These are phyloP conservation scores for Fusarium kyushuense DNA, from an alignment of 2,329 filamentous ascomycete species.

Conservation along the genomic window DNA sequence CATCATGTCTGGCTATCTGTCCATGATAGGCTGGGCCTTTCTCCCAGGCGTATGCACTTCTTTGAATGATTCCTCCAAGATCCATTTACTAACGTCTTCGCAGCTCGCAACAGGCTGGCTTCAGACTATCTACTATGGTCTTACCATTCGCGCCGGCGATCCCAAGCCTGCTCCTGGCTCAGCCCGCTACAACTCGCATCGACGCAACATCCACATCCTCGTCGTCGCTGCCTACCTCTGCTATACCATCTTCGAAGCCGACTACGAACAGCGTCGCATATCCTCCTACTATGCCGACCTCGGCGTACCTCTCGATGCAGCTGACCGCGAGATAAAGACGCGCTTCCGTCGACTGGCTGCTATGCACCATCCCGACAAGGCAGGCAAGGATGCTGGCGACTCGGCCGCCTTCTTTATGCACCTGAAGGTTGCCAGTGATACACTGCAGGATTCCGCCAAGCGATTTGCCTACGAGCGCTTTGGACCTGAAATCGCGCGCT, in stretches of 20 bases:
- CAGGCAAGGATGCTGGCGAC: conserved; percentile 54
- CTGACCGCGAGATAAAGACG: conserved; percentile 83
- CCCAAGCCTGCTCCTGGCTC: conserved; percentile 78
- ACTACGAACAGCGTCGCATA: conserved; percentile 78
- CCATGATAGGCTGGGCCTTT: conserved; percentile 68
- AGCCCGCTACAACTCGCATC: conserved; percentile 77
- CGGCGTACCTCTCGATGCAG: conserved; percentile 74
- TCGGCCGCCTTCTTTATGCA: conserved; percentile 75
- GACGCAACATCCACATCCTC: conserved; percentile 83
- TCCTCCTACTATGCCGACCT: conserved; percentile 86
- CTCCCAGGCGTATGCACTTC: conserved; percentile 62
- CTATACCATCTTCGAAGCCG: conserved; percentile 93
- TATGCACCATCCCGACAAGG: conserved; percentile 87
- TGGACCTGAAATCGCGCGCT: conserved; percentile 76
- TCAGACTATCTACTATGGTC: conserved; percentile 85
- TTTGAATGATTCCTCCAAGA: neutral
- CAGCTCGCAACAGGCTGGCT: conserved; percentile 82
- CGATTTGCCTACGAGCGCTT: conserved; percentile 93
- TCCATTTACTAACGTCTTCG: conserved; percentile 32
- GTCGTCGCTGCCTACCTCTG: conserved; percentile 87
- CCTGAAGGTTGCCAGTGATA: conserved; percentile 86
- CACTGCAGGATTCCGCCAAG: conserved; percentile 78
- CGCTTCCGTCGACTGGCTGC: conserved; percentile 83
- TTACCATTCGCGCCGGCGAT: conserved; percentile 90
- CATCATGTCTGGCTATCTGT: conserved; percentile 65